Base-by-base conservation (phyloP, 2,329 filamentous ascomycete genomes). In the Parastagonospora nodorum region DNA sequence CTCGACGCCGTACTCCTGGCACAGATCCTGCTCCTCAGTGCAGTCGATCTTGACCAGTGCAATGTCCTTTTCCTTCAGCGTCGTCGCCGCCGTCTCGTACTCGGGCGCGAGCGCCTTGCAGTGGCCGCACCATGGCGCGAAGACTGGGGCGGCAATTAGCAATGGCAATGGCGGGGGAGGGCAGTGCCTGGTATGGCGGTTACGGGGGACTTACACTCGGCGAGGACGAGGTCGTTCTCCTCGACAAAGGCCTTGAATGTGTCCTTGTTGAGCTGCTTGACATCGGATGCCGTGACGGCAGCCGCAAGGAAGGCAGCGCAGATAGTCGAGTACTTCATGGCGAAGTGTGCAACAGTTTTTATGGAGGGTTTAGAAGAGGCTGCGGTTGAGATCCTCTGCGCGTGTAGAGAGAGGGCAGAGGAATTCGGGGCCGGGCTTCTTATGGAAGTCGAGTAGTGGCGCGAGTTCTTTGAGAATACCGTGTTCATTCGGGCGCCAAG, bases 71-170 rank as follows among this genome's bases (percentile, higher is more conserved):
- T 91, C 89, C 83, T 92, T 93, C 59, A 95, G 82, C 29, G 85
- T 82, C 28, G 89, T 92, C 43, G 90, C 90, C 45, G 90, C 90
- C 75, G 90, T 86, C 80, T 95, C 90, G 77, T 94, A 95, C 79
- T 94, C 90, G 73, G 90, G 89, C 57, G 89, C 94, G 63, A 99
- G 90, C 54, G 93, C 93, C 84, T 99, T 97, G 89, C 93, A 97
- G 84, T 97, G 93, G 62, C 92, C 93, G 66, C 90, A 96, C 92
- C 93, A 96, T 66, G 93, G 92, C 63, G 93, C 93, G 76, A 90
- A 97, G 86, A 97, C 88, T 91, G 48, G 38, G 42, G 14, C 36
- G 15, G 40, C n/a, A 55, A 47, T 52, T 11, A 33, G 14, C 33
- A 36, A 31, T 19, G 24, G 0, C 12, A 7, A 24, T 24, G 19